Percentiles rank a stretch among this genome's conserved stretches.
Conservation (phyloP, 306 rosid species). For the Cucurbita argyrosperma region DNA sequence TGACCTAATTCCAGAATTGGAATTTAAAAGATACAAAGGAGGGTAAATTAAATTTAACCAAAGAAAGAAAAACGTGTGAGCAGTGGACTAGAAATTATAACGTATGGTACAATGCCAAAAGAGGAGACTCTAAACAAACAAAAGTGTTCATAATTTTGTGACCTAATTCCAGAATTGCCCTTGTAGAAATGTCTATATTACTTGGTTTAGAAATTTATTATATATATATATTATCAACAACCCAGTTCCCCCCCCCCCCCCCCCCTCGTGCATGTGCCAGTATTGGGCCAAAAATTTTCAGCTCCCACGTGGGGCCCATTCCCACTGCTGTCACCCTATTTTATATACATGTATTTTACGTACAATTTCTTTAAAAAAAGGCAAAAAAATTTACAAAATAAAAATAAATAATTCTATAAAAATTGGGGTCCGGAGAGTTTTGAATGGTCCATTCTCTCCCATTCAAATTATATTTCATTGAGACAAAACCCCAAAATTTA, state of each 20-base stretch:
- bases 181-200: background rate
- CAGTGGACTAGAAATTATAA: background rate
- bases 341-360: background rate
- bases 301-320: background rate
- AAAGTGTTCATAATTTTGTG: background rate
- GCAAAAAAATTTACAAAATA: too few relatives aligned
- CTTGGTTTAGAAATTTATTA: background rate
- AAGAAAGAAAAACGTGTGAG: background rate
- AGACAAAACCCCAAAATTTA: background rate
- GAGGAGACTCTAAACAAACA: background rate
- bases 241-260: background rate
- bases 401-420: background rate
- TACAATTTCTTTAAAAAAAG: background rate
- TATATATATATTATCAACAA: background rate
- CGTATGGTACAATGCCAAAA: background rate
- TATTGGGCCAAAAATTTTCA: background rate
- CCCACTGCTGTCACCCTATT: background rate
- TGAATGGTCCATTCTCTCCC: background rate
- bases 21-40: background rate
- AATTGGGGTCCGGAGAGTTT: background rate
- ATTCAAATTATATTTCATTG: background rate
- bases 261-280: slow-evolving; percentile 8
- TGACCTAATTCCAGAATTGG: background rate
- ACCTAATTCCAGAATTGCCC: background rate
- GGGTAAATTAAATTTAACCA: background rate